Conservation (phyloP, 306 rosid species). For the Prunus padus region DNA sequence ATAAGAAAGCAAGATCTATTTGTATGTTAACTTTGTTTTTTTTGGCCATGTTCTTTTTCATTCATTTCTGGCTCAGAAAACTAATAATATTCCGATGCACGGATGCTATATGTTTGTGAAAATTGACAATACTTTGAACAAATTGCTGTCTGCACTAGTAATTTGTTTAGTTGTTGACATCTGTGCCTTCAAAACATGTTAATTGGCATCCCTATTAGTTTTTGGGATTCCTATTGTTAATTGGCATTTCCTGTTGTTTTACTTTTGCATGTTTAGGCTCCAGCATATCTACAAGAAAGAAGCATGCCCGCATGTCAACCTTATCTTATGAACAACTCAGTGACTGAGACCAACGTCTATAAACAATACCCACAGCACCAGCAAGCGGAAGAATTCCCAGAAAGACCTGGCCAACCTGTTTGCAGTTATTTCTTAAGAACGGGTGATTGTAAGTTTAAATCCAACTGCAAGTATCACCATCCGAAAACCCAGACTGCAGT, state of each 20-base stretch:
- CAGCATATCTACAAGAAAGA: slow-evolving; percentile 63
- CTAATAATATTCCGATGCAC: neutral
- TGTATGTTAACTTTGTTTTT: neutral
- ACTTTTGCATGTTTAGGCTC: slow-evolving; percentile 51
- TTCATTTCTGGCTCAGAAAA: neutral
- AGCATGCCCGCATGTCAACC: slow-evolving; percentile 57
- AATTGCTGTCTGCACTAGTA: too few relatives aligned
- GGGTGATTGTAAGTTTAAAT: slow-evolving; percentile 82
- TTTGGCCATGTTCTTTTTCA: neutral
- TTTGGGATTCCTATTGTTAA: neutral
- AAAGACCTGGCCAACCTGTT: slow-evolving; percentile 91
- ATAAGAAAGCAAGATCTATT: neutral
- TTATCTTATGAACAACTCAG: slow-evolving; percentile 50
- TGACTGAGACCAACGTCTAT: slow-evolving; percentile 51
- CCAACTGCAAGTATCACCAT: slow-evolving; percentile 86
- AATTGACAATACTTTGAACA: too few relatives aligned
- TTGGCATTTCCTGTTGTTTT: neutral
- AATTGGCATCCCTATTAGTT: neutral
- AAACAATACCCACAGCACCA: slow-evolving; percentile 47
- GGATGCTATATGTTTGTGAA: neutral
- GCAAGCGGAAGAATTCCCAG: slow-evolving; percentile 65
- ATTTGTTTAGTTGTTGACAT: neutral
- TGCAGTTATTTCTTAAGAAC: slow-evolving; percentile 87
- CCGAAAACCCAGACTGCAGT: slow-evolving; percentile 60
- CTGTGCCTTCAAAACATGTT: neutral